Conservation (phyloP, 2,329 filamentous ascomycete species). For the Leptodontidium sp. region DNA sequence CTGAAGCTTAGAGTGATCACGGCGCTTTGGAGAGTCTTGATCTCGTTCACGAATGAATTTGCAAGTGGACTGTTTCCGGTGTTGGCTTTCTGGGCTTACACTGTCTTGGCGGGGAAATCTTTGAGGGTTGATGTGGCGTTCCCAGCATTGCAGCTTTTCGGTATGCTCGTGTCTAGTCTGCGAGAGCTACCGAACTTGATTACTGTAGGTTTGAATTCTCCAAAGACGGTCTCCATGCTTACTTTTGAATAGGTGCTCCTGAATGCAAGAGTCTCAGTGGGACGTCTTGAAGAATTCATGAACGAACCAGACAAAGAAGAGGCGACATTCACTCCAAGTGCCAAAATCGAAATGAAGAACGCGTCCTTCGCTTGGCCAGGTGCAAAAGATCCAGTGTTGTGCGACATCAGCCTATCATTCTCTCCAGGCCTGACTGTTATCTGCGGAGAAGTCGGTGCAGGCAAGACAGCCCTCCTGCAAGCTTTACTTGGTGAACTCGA, state of each 20-base stretch:
- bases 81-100: constrained; percentile 83
- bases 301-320: constrained; percentile 78
- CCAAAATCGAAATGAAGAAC: constrained; percentile 59
- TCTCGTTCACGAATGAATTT: constrained; percentile 74
- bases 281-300: constrained; percentile 88
- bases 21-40: constrained; percentile 67
- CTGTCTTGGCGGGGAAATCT: constrained; percentile 70
- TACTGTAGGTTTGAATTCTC: constrained; percentile 55
- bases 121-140: constrained; percentile 85
- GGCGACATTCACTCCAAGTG: constrained; percentile 35
- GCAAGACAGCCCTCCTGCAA: constrained; percentile 60
- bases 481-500: constrained; percentile 47
- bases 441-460: constrained; percentile 69
- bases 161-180: constrained; percentile 75
- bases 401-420: constrained; percentile 61
- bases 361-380: constrained; percentile 86
- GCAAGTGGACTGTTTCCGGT: constrained; percentile 81
- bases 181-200: constrained; percentile 79
- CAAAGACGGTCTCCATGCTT: too few species aligned
- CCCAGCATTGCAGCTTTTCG: constrained; percentile 83
- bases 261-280: constrained; percentile 84
- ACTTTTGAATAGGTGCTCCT: constrained; percentile 56
- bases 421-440: constrained; percentile 65
- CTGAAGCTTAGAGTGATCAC: constrained; percentile 70
- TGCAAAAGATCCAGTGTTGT: constrained; percentile 61